phyloP scores from a whole-genome alignment of 2,329 filamentous ascomycete species.

The Venturiaceae sp. region DNA sequence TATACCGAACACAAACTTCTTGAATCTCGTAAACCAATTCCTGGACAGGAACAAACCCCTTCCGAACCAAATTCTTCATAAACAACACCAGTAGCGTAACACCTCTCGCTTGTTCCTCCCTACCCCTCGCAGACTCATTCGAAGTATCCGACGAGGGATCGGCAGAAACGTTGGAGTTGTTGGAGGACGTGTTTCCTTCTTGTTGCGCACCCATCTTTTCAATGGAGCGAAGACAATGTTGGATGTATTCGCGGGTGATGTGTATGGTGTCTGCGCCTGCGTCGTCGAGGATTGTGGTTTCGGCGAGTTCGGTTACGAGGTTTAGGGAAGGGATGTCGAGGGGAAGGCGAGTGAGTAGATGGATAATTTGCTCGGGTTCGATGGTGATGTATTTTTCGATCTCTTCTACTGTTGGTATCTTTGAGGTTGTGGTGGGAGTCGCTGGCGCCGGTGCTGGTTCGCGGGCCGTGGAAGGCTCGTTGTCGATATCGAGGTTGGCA shows the following conservation, averaged over 20 bases:
- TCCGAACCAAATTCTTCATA: conserved; percentile 25
- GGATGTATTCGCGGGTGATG: conserved; percentile 25
- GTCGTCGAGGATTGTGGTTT: background rate
- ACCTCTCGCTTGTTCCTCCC: conserved; percentile 25
- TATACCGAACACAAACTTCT: conserved; percentile 28
- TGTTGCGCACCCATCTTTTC: conserved; percentile 13
- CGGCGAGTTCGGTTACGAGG: background rate
- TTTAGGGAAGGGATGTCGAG: background rate
- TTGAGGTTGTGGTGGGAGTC: background rate
- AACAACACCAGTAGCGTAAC: conserved; percentile 27
- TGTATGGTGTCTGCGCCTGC: conserved; percentile 7
- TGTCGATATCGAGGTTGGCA: background rate
- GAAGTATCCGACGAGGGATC: background rate
- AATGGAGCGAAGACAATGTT: conserved; percentile 25
- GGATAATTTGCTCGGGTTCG: background rate
- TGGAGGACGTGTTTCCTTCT: background rate
- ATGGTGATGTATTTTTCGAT: background rate
- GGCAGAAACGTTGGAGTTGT: background rate
- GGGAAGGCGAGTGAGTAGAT: background rate
- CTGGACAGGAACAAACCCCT: conserved; percentile 18
- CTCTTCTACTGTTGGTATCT: background rate
- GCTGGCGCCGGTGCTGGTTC: background rate
- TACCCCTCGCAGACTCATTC: conserved; percentile 12
- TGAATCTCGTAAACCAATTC: conserved; percentile 29
- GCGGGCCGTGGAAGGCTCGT: background rate